Percentiles rank a stretch among this genome's conserved stretches.
These are phyloP conservation scores for Trematosphaeria pertusa DNA, from an alignment of 2,329 filamentous ascomycete genomes.

Conservation along the genomic window DNA sequence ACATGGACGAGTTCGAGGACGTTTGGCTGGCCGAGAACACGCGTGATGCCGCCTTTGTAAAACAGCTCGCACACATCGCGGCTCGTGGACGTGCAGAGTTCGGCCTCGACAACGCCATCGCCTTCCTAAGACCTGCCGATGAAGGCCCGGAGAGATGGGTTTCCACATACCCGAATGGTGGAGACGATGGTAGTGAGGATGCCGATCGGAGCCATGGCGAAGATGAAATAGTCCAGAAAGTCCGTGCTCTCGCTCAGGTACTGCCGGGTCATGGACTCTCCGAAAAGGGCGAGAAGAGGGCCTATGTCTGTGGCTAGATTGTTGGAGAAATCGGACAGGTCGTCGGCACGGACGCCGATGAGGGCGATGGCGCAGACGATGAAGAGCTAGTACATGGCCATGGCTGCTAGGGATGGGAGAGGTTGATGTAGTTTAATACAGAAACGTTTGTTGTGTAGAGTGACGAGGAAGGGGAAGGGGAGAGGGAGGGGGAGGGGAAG, in stretches of 20 bases:
- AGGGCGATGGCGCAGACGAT: too few species aligned
- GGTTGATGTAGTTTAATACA: too few species aligned
- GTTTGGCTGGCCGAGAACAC: constrained; percentile 16
- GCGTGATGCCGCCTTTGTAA: constrained; percentile 11
- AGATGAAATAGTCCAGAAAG: constrained; percentile 39
- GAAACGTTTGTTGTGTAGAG: too few species aligned
- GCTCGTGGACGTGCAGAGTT: constrained; percentile 51
- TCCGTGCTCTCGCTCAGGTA: constrained; percentile 35
- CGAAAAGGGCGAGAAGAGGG: constrained; percentile 33
- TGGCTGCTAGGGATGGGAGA: too few species aligned
- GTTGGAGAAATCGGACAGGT: constrained; percentile 48
- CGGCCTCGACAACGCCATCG: constrained; percentile 42
- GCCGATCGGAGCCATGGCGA: constrained; percentile 48
- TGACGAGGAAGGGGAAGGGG: too few species aligned
- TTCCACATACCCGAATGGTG: constrained; percentile 39
- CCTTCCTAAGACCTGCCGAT: constrained; percentile 51
- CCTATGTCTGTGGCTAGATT: constrained; percentile 49
- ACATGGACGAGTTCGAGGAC: constrained; percentile 29
- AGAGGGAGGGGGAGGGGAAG: too few species aligned
- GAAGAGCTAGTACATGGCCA: too few species aligned
- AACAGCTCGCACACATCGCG: constrained; percentile 27
- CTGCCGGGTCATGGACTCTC: constrained; percentile 42
- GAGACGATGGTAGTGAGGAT: constrained; percentile 50
- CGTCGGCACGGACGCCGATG: too few species aligned
- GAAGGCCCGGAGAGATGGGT: constrained; percentile 43